phyloP scores from a whole-genome alignment of 352 stramenopile genomes.

The Globisporangium spinosum region DNA sequence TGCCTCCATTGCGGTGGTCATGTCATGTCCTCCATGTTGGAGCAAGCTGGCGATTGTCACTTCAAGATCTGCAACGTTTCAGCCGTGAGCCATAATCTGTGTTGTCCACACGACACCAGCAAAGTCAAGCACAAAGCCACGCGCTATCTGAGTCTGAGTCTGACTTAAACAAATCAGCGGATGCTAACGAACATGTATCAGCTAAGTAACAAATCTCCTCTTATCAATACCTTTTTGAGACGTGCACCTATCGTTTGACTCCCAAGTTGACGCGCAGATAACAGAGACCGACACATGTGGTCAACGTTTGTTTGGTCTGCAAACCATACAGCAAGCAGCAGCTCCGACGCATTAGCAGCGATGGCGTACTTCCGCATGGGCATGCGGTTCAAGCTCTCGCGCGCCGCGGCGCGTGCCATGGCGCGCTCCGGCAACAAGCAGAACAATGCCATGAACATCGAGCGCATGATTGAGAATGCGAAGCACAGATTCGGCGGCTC shows the following conservation, averaged over 20 bases:
- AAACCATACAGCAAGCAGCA: conserved; percentile 1
- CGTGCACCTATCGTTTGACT: background rate
- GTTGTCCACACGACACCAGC: background rate
- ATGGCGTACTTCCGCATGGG: conserved; percentile 77
- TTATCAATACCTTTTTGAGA: background rate
- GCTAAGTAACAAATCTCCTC: background rate
- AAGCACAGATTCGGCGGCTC: conserved; percentile 64
- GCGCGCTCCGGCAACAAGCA: conserved; percentile 48
- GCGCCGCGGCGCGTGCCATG: conserved; percentile 57
- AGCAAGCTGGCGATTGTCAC: background rate
- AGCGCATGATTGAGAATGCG: conserved; percentile 58
- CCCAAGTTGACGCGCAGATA: background rate
- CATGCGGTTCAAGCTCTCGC: conserved; percentile 61
- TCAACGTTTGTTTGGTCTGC: conserved; percentile 17
- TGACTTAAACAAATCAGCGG: background rate
- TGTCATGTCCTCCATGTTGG: too few species aligned
- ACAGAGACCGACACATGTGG: conserved; percentile 6
- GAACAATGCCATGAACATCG: conserved; percentile 40
- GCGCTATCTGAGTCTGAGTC: background rate
- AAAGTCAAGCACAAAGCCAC: background rate
- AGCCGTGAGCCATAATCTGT: background rate
- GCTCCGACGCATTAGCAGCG: background rate
- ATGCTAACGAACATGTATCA: background rate
- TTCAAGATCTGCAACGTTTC: background rate
- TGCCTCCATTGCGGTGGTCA: background rate